These are phyloP conservation scores for Mariannaea elegans DNA, from an alignment of 2,329 filamentous ascomycete species.

Conservation along the genomic window DNA sequence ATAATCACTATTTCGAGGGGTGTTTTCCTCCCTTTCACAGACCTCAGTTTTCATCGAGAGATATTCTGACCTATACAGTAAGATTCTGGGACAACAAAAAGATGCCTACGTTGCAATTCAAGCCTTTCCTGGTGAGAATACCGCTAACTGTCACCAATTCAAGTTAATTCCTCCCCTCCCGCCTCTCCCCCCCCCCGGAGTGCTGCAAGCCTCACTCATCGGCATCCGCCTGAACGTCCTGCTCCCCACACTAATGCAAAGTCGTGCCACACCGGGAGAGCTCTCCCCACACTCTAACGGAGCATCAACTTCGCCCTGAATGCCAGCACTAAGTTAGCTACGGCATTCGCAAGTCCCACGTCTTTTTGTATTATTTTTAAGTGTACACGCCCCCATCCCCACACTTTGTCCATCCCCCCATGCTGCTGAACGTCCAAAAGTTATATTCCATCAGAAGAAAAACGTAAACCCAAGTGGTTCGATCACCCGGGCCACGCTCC, in stretches of 20 bases:
- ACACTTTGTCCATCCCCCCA: slow-evolving; percentile 5
- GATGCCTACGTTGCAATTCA: not conserved
- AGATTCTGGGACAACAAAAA: too few species aligned
- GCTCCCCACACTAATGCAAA: not conserved
- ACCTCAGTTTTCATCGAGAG: not conserved
- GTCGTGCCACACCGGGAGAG: slow-evolving; percentile 12
- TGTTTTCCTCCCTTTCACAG: not conserved
- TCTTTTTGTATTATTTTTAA: too few species aligned
- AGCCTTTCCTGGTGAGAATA: not conserved
- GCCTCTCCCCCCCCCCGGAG: not conserved
- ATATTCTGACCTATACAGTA: too few species aligned
- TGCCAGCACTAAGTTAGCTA: not conserved
- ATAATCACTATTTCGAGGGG: too few species aligned
- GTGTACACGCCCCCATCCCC: not conserved
- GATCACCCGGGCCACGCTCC: slow-evolving; percentile 20
- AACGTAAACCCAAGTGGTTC: slow-evolving; percentile 14
- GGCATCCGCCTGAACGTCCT: not conserved
- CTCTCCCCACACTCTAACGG: not conserved
- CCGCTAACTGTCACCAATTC: not conserved
- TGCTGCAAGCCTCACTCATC: not conserved
- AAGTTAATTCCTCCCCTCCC: slow-evolving; percentile 7
- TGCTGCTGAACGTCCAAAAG: too few species aligned
- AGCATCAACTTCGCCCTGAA: not conserved
- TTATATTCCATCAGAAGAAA: too few species aligned
- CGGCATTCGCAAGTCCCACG: too few species aligned